Conservation (phyloP, 495 filamentous ascomycete species). For the Xeromyces bisporus region DNA sequence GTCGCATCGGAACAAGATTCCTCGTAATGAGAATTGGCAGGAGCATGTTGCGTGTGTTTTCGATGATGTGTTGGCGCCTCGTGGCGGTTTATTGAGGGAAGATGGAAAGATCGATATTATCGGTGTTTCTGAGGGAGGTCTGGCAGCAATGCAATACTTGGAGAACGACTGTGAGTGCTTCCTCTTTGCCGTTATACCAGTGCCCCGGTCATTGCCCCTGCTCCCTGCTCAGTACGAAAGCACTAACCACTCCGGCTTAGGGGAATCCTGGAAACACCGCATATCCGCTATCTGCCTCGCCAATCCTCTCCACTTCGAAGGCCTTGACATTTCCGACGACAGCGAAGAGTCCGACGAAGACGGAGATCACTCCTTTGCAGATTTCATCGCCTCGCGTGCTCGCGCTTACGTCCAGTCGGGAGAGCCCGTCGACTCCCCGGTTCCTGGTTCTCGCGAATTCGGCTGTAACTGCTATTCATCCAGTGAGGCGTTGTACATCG, state of each 20-base stretch:
- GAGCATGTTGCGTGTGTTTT: conserved; percentile 52
- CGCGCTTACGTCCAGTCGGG: conserved; percentile 43
- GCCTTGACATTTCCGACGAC: conserved; percentile 4
- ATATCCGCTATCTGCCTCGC: conserved; percentile 19
- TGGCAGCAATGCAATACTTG: conserved; percentile 37
- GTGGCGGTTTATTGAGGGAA: conserved; percentile 14
- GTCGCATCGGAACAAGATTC: conserved; percentile 35
- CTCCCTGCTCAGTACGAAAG: not conserved
- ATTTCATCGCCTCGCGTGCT: conserved; percentile 32
- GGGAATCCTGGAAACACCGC: conserved; percentile 16
- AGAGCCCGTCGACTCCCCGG: conserved; percentile 26
- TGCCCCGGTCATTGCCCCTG: too few relatives aligned
- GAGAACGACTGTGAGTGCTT: conserved; percentile 33
- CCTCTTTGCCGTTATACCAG: too few relatives aligned
- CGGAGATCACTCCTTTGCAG: conserved; percentile 11
- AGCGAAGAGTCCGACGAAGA: conserved; percentile 1
- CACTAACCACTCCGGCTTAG: conserved; percentile 7
- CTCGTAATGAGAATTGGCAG: conserved; percentile 28
- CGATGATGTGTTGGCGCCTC: conserved; percentile 35
- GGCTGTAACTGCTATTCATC: conserved; percentile 34
- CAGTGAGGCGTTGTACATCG: conserved; percentile 21
- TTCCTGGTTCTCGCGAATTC: conserved; percentile 22
- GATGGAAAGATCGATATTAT: conserved; percentile 46
- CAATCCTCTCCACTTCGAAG: conserved; percentile 15
- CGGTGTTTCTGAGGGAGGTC: conserved; percentile 39